Percentiles rank a stretch among this genome's conserved stretches.
Evolutionary conservation across 2,329 filamentous ascomycete species (phyloP).

Genomic region (Penicillium griseofulvum): DNA sequence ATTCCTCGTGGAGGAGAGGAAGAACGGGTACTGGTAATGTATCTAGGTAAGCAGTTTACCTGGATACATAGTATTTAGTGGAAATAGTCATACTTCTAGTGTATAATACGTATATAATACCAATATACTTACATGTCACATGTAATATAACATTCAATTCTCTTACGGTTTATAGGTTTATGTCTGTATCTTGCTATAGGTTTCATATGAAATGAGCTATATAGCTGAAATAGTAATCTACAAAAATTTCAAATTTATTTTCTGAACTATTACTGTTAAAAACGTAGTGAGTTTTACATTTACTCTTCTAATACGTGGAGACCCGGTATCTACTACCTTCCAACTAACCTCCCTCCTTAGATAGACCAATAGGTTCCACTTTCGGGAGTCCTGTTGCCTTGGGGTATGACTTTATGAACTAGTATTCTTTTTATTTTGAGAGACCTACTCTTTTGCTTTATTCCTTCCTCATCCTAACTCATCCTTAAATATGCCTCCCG

Average conservation of each 20-base stretch:
- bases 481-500: constrained; percentile 14
- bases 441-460: background rate
- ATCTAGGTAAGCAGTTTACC: background rate
- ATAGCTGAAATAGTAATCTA: background rate
- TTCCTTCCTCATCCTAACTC: background rate
- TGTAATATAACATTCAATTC: background rate
- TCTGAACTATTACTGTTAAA: too few relatives aligned
- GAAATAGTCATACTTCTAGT: background rate
- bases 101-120: background rate
- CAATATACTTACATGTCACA: background rate
- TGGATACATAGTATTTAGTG: background rate
- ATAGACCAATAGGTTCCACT: background rate
- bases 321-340: background rate
- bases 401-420: background rate
- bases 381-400: background rate
- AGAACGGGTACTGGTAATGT: constrained; percentile 14
- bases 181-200: too few relatives aligned
- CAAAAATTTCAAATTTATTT: background rate
- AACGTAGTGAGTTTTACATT: background rate
- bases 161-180: background rate
- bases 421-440: background rate
- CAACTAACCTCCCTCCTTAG: background rate
- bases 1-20: constrained; percentile 26
- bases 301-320: background rate
- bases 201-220: background rate